Percentiles rank a stretch among this genome's conserved stretches.
Conservation (phyloP, 2,329 filamentous ascomycete genomes). For the Fusarium sublunatum region DNA sequence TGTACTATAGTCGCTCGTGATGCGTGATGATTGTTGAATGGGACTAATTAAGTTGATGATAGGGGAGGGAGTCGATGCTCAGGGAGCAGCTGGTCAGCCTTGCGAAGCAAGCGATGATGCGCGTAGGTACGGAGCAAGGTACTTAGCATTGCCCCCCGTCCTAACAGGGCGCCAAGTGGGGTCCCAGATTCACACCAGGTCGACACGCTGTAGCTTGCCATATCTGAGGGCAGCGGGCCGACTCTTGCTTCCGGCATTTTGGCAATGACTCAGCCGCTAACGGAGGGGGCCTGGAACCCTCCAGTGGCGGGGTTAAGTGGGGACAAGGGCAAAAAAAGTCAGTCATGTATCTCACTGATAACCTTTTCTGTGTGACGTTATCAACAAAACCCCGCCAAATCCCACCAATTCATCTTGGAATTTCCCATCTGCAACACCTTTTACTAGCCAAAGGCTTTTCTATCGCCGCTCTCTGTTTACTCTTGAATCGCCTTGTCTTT, state of each 20-base stretch:
- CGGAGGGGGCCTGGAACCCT: slow-evolving; percentile 25
- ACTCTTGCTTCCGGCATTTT: not conserved
- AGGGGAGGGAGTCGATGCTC: slow-evolving; percentile 10
- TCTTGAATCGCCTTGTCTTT: not conserved
- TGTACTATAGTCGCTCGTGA: not conserved
- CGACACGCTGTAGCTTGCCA: slow-evolving; percentile 20
- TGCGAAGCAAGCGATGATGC: slow-evolving; percentile 30
- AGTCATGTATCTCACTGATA: slow-evolving; percentile 40
- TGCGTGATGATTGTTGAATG: not conserved
- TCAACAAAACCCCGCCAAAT: slow-evolving; percentile 44
- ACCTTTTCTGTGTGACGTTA: slow-evolving; percentile 46
- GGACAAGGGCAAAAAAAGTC: slow-evolving; percentile 40
- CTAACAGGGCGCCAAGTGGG: not conserved
- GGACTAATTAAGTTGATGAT: not conserved
- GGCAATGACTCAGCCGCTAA: slow-evolving; percentile 19
- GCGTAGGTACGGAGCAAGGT: slow-evolving; percentile 14
- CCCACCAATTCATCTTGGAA: slow-evolving; percentile 43
- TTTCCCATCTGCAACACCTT: slow-evolving; percentile 32
- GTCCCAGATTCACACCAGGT: not conserved
- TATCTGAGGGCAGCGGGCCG: not conserved
- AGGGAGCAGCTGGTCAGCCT: slow-evolving; percentile 34
- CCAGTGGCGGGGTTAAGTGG: slow-evolving; percentile 33
- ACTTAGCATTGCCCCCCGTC: not conserved
- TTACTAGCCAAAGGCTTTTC: not conserved
- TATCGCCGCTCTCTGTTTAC: not conserved